Conservation (phyloP, 1,139 yeast genomes). For the Pneumocystis wakefieldiae region DNA sequence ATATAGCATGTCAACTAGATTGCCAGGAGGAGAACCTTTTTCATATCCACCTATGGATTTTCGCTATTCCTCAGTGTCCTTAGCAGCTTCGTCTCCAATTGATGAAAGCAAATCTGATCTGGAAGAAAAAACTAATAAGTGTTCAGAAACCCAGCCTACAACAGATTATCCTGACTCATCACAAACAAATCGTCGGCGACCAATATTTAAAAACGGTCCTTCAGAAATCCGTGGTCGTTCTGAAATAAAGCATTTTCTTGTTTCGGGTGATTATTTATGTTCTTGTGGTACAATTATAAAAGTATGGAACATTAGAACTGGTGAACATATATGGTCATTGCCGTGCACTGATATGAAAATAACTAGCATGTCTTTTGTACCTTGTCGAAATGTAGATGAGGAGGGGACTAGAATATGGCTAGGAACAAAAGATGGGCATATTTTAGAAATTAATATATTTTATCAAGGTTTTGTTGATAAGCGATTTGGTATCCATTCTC, state of each 20-base stretch:
- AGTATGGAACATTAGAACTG: conserved; percentile 19
- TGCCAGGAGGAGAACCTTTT: neutral
- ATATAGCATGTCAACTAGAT: neutral
- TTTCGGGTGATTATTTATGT: conserved; percentile 19
- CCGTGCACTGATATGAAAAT: conserved; percentile 19
- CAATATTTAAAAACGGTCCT: conserved; percentile 21
- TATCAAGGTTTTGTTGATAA: conserved; percentile 15
- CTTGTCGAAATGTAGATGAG: conserved; percentile 11
- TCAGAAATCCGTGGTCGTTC: conserved; percentile 19
- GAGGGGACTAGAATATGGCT: conserved; percentile 23
- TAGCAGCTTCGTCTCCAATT: neutral
- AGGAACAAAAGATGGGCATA: conserved; percentile 27
- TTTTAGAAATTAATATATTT: conserved; percentile 22
- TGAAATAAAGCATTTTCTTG: conserved; percentile 19
- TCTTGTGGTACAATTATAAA: conserved; percentile 18
- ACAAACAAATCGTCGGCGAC: conserved; percentile 24
- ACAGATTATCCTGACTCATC: conserved; percentile 23
- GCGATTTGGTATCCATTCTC: conserved; percentile 21
- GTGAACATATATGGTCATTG: conserved; percentile 19
- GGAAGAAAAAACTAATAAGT: neutral
- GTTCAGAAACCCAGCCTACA: neutral
- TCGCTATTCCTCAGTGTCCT: neutral
- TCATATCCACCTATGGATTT: neutral
- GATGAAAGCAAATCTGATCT: neutral
- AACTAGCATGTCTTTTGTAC: conserved; percentile 19